These are phyloP conservation scores for Xylaria curta DNA, from an alignment of 495 filamentous ascomycete species.

Conservation along the genomic window DNA sequence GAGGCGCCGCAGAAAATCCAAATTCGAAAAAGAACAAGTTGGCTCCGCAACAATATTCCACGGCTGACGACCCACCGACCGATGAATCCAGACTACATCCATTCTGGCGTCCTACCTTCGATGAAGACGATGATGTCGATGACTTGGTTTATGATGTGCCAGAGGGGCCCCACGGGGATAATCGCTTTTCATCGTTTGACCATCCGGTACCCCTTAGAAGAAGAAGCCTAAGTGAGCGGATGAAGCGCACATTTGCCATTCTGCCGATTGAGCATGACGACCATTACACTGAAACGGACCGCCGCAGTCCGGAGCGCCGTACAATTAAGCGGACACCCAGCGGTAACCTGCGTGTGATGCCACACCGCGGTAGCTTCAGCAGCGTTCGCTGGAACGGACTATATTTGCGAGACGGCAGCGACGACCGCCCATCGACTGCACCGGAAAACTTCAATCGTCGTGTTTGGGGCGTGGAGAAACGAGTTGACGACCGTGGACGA, in stretches of 20 bases:
- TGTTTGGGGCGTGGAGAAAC: slow-evolving; percentile 36
- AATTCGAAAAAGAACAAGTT: slow-evolving; percentile 42
- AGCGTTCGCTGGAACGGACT: slow-evolving; percentile 36
- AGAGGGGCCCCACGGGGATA: slow-evolving; percentile 37
- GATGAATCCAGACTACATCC: slow-evolving; percentile 72
- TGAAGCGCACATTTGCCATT: slow-evolving; percentile 60
- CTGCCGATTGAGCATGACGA: slow-evolving; percentile 52
- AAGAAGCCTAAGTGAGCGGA: slow-evolving; percentile 54
- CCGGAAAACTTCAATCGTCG: slow-evolving; percentile 37
- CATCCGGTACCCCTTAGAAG: slow-evolving; percentile 53
- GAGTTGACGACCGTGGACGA: slow-evolving; percentile 36
- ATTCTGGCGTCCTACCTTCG: slow-evolving; percentile 80
- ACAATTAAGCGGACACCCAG: slow-evolving; percentile 57
- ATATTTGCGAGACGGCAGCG: slow-evolving; percentile 30
- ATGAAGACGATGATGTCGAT: slow-evolving; percentile 66
- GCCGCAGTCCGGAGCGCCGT: slow-evolving; percentile 51
- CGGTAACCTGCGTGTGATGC: slow-evolving; percentile 58
- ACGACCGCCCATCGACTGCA: slow-evolving; percentile 41
- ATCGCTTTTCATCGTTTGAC: slow-evolving; percentile 47
- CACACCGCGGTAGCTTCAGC: slow-evolving; percentile 50
- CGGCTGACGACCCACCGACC: slow-evolving; percentile 47
- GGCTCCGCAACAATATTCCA: slow-evolving; percentile 40
- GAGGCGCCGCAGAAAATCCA: slow-evolving; percentile 26
- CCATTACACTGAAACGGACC: slow-evolving; percentile 43
- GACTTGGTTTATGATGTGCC: slow-evolving; percentile 39